phyloP scores from a whole-genome alignment of 768 basidiomycete species.

The Auriscalpium vulgare region DNA sequence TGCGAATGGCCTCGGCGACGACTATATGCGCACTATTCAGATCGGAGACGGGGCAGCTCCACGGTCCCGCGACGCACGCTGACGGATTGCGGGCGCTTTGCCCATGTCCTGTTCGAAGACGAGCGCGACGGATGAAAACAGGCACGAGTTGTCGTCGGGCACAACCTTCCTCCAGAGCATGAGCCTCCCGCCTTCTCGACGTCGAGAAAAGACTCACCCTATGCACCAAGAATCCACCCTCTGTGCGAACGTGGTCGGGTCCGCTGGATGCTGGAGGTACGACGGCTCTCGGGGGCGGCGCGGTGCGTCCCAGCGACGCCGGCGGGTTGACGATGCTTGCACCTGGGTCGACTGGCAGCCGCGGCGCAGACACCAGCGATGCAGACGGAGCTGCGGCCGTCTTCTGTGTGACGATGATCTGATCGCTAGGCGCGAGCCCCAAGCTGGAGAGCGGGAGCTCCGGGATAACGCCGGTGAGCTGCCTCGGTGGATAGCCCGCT shows the following conservation, averaged over 20 bases:
- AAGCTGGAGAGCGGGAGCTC: slow-evolving; percentile 71
- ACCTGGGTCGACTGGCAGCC: slow-evolving; percentile 17
- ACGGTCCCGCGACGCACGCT: slow-evolving; percentile 41
- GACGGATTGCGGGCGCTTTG: slow-evolving; percentile 63
- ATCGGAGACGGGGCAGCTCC: neutral
- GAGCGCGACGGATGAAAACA: slow-evolving; percentile 82
- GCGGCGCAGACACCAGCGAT: slow-evolving; percentile 3
- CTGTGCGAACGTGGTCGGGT: slow-evolving; percentile 52
- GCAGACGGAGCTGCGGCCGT: slow-evolving; percentile 17
- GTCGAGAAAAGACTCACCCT: slow-evolving; percentile 34
- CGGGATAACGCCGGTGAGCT: slow-evolving; percentile 56
- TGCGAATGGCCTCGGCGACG: slow-evolving; percentile 73
- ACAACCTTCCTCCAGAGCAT: slow-evolving; percentile 45
- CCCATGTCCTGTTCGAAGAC: slow-evolving; percentile 77
- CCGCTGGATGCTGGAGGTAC: slow-evolving; percentile 23
- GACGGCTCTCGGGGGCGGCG: slow-evolving; percentile 6
- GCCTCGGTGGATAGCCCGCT: slow-evolving; percentile 77
- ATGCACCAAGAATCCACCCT: slow-evolving; percentile 66
- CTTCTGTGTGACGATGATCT: slow-evolving; percentile 67
- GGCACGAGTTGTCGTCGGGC: slow-evolving; percentile 96
- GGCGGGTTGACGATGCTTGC: slow-evolving; percentile 17
- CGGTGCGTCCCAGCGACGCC: slow-evolving; percentile 4
- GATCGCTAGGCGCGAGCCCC: slow-evolving; percentile 72
- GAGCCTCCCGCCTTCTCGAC: neutral
- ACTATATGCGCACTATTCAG: slow-evolving; percentile 34